Evolutionary conservation across 2,329 filamentous ascomycete species (phyloP), one percentile per base, ranked within the genome.

Genomic region (Metarhizium anisopliae): DNA sequence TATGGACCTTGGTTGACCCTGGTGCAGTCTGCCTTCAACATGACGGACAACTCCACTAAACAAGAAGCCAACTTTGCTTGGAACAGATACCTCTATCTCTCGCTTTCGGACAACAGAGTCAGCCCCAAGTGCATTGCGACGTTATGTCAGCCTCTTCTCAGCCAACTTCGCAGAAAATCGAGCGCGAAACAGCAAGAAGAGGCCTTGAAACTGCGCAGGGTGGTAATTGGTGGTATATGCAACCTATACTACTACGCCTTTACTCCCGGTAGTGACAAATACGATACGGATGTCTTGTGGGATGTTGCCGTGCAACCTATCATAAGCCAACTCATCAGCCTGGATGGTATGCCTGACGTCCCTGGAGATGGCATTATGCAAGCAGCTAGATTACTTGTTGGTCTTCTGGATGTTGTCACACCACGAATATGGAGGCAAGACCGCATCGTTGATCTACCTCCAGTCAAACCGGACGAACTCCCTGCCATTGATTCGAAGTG

Each of bases 1-100:
- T 84, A 90, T 59, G 80, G 77, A 32, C 77, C 81, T 6, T 96
- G 90, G 88, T 76, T 96, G 7, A 79, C 80, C 36, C 79, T 96
- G 10, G 85, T 95, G 18, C 87, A 96, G 63, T 79, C 79, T 59
- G 94, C 90, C 64, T 90, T 97, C 70, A 95, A 95, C 66, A 87
- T 84, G 61, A 81, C 81, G 53, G 90, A 96, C 59, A 73, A 79
- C 3, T 73, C 79, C 49, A 87, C 86, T 49, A 90, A 86, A 63
- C 77, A 83, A 14, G 85, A 95, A 64, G 89, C 92, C 25, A 90
- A 93, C 64, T 75, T 85, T 55, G 91, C 91, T 1, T 96, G 93
- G 89, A 90, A 89, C 62, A 86, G 89, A 54, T 83, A 96, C 49
- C 81, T 94, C 20, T 95, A 87, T 66, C 81, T 85, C 6, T 78